These are phyloP conservation scores for Thozetella sp. DNA, from an alignment of 495 filamentous ascomycete genomes.

Conservation along the genomic window DNA sequence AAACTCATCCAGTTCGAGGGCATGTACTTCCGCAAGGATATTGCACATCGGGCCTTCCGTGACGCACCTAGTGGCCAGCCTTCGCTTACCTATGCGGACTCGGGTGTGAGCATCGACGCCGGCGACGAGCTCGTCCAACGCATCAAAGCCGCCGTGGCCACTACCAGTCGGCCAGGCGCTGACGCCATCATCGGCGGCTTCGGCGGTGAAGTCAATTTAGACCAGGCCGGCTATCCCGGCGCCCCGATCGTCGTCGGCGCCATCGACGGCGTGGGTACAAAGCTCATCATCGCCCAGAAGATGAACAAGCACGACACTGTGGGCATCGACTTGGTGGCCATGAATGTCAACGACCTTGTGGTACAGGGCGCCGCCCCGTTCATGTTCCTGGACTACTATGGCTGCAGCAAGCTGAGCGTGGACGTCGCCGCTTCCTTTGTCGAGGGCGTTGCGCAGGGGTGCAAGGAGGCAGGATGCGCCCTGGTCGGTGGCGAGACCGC, in stretches of 20 bases:
- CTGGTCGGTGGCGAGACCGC: conserved; percentile 95
- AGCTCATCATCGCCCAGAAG: conserved; percentile 90
- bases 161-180: conserved; percentile 80
- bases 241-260: conserved; percentile 83
- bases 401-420: conserved; percentile 81
- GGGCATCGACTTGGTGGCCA: conserved; percentile 94
- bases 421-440: conserved; percentile 79
- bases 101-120: conserved; percentile 89
- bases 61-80: conserved; percentile 30
- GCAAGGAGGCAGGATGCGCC: conserved; percentile 79
- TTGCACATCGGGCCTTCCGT: conserved; percentile 73
- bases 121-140: conserved; percentile 88
- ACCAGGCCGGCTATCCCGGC: conserved; percentile 70
- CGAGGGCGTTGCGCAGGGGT: conserved; percentile 83
- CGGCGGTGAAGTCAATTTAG: conserved; percentile 84
- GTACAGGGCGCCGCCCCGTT: conserved; percentile 93
- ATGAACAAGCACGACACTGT: conserved; percentile 90
- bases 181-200: conserved; percentile 94
- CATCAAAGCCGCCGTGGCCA: conserved; percentile 82
- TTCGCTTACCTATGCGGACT: conserved; percentile 86
- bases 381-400: conserved; percentile 96
- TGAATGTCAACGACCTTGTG: conserved; percentile 98
- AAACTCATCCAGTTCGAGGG: conserved; percentile 79
- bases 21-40: conserved; percentile 94
- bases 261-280: conserved; percentile 96